These are phyloP conservation scores for Lophiotrema nucula DNA, from an alignment of 495 filamentous ascomycete genomes.

Conservation along the genomic window DNA sequence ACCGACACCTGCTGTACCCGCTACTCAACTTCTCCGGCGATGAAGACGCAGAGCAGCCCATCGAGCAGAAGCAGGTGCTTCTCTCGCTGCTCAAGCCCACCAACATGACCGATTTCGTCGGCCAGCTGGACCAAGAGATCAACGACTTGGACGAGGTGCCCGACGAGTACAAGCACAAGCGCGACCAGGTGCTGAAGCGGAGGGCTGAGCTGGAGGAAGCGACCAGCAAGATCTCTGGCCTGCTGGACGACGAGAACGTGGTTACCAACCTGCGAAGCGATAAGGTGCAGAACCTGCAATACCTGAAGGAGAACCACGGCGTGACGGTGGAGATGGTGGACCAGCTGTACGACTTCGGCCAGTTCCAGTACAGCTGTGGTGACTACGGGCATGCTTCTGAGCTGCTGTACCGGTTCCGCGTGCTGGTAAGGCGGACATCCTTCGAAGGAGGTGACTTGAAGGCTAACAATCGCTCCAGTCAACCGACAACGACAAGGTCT, in stretches of 20 bases:
- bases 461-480: conserved; percentile 47
- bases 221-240: conserved; percentile 77
- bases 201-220: conserved; percentile 78
- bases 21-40: conserved; percentile 77
- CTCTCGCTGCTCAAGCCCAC: conserved; percentile 91
- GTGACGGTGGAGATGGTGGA: conserved; percentile 94
- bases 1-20: conserved; percentile 93
- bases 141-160: conserved; percentile 75
- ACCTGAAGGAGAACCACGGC: conserved; percentile 87
- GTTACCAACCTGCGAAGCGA: conserved; percentile 84
- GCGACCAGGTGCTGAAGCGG: conserved; percentile 80
- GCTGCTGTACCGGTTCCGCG: conserved; percentile 90
- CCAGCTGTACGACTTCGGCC: conserved; percentile 87
- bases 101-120: conserved; percentile 97
- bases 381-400: conserved; percentile 86
- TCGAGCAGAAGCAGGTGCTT: conserved; percentile 75
- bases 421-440: conserved; percentile 53
- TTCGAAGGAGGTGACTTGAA: neutral
- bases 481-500: conserved; percentile 95
- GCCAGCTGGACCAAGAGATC: conserved; percentile 81
- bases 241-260: conserved; percentile 83
- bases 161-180: conserved; percentile 79
- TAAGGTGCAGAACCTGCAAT: conserved; percentile 96
- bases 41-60: conserved; percentile 57
- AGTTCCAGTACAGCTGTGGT: conserved; percentile 94